Conservation (phyloP, 495 filamentous ascomycete species). For the Talaromyces thailandensis region DNA sequence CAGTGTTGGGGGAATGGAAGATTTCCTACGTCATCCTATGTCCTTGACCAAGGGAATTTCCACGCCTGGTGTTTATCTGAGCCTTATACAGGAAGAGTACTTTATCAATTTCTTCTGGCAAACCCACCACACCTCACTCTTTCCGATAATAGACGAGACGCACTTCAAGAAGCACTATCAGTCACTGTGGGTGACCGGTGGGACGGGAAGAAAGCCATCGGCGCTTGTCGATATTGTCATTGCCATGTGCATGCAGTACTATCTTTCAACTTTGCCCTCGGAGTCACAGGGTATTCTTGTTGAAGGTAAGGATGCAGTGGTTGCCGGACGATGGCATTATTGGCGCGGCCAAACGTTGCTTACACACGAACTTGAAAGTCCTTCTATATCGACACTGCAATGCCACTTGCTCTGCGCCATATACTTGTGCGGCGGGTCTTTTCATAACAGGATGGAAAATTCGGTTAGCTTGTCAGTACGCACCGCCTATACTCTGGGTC, state of each 20-base stretch:
- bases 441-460: constrained; percentile 41
- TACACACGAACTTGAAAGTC: constrained; percentile 36
- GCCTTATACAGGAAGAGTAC: constrained; percentile 35
- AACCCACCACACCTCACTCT: constrained; percentile 24
- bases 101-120: constrained; percentile 40
- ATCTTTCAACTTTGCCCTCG: constrained; percentile 18
- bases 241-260: constrained; percentile 46
- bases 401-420: constrained; percentile 36
- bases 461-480: constrained; percentile 31
- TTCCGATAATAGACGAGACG: constrained; percentile 34
- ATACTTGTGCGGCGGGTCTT: constrained; percentile 37
- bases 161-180: constrained; percentile 39
- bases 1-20: background rate
- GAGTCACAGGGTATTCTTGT: constrained; percentile 5
- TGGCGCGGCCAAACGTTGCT: constrained; percentile 37
- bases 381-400: constrained; percentile 41
- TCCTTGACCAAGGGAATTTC: constrained; percentile 6
- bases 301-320: constrained; percentile 26
- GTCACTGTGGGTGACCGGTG: constrained; percentile 31
- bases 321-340: constrained; percentile 37
- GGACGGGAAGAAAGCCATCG: constrained; percentile 30
- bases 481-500: constrained; percentile 40
- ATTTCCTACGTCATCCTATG: background rate
- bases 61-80: constrained; percentile 10
- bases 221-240: constrained; percentile 47